Conservation (phyloP, 257 asterid genomes). For the Solanum clarkiae region DNA sequence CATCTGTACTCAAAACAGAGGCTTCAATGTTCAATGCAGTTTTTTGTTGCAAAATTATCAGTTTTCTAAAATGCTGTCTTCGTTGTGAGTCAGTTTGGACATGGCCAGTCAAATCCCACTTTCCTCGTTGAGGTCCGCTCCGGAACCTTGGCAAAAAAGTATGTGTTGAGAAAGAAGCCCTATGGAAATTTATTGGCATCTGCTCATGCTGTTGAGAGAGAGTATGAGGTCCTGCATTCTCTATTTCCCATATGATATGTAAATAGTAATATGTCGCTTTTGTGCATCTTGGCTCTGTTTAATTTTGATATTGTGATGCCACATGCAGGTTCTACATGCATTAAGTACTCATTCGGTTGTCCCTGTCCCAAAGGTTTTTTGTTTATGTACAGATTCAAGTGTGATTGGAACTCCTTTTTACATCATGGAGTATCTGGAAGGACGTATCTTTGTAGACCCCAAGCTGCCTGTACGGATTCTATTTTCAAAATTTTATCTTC, state of each 20-base stretch:
- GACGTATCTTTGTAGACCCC: constrained; percentile 81
- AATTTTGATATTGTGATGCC: not conserved
- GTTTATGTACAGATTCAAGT: constrained; percentile 72
- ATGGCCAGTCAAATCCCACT: constrained; percentile 94
- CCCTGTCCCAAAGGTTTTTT: constrained; percentile 89
- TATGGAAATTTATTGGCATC: constrained; percentile 74
- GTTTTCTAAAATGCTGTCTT: not conserved
- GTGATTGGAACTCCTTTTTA: constrained; percentile 92
- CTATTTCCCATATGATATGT: not conserved
- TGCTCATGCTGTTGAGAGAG: constrained; percentile 97
- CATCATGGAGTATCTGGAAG: constrained; percentile 94
- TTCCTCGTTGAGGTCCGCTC: constrained; percentile 70
- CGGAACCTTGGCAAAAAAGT: constrained; percentile 40
- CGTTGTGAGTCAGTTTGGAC: constrained; percentile 61
- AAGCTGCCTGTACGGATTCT: constrained; percentile 54
- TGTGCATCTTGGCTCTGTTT: not conserved
- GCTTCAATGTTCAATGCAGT: not conserved
- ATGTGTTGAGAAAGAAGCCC: constrained; percentile 90
- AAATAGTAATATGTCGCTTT: not conserved
- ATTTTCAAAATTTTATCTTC: not conserved
- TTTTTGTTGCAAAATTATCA: not conserved
- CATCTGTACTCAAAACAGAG: not conserved
- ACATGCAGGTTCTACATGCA: constrained; percentile 71
- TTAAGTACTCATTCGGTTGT: constrained; percentile 61
- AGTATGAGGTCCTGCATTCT: constrained; percentile 49